phyloP scores from a whole-genome alignment of 805 yeast species.

The Saccharomycopsis sp. region DNA sequence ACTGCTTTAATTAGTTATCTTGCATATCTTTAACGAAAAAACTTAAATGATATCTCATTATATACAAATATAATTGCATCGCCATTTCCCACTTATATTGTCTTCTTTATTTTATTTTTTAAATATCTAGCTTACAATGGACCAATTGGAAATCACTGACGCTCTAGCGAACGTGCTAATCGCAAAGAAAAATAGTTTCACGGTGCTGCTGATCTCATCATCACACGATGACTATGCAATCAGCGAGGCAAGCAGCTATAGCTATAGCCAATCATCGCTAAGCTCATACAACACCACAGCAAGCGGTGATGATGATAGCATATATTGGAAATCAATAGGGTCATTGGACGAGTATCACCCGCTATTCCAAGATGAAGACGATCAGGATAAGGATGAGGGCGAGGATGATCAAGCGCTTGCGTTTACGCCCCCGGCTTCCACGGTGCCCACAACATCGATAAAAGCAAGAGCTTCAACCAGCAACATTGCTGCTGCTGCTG shows the following conservation, averaged over 20 bases:
- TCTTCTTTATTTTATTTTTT: background rate
- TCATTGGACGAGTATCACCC: slow-evolving; percentile 17
- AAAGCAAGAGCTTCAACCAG: background rate
- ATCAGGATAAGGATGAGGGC: background rate
- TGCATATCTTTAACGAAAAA: too few relatives aligned
- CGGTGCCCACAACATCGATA: background rate
- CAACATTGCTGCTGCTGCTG: background rate
- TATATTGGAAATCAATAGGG: background rate
- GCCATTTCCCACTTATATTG: background rate
- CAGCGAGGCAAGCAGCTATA: background rate
- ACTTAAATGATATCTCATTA: background rate
- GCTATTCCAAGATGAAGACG: background rate
- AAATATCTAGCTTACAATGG: background rate
- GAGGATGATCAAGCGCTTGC: background rate
- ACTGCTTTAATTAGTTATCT: too few relatives aligned
- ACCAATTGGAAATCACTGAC: slow-evolving; percentile 4
- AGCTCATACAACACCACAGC: too few relatives aligned
- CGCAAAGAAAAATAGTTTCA: slow-evolving; percentile 19
- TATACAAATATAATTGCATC: background rate
- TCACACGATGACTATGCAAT: background rate
- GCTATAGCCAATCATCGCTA: too few relatives aligned
- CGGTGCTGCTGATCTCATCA: background rate
- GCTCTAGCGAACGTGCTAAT: slow-evolving; percentile 17
- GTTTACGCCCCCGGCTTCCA: background rate
- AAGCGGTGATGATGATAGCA: too few relatives aligned